Evolutionary conservation across 352 stramenopile species (phyloP), one percentile per base, ranked within the genome.

Genomic region (Pythium scleroteichum): DNA sequence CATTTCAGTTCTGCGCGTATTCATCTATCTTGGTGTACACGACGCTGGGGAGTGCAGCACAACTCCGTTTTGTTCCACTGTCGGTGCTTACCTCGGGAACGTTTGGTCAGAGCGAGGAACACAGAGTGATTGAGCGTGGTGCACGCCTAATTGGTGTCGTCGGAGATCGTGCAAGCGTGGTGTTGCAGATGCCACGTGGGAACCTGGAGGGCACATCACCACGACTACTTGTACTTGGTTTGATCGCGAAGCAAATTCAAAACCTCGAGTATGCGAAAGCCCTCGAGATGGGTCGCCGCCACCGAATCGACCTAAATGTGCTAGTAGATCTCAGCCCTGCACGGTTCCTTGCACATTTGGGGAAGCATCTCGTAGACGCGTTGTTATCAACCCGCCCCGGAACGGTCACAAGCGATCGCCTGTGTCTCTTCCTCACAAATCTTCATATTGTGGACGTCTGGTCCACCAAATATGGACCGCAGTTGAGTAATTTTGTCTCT

Each of bases 401-500:
- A 40, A 45, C 47, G 27, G 52, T 90, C 17, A 77, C 62, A 6
- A 89, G 76, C 59, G 84, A 93, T 44, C 68, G 84, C 16, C 57
- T 93, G 3, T 87, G 84, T 51, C 59, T 93, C 23, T 90, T 93
- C 51, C 66, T 90, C 58, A 93, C 84, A 12, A 93, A 81, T 38
- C 35, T 93, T 6, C 84, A 93, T 47, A 49, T 75, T 2, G 67
- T 89, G 8, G 67, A 93, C 46, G 75, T 91, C 17, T 93, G 84
- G 77, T 54, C n/a, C 3, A 80, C 78, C 14, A 93, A 93, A 60
- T 93, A 89, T 54, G 54, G 59, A 14, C 66, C 65, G 4, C 61
- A 76, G 24, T 59, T 83, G 3, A 62, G 52, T 0, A 68, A 72
- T 7, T 85, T 87, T 48, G 22, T 59, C 9, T 39, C 13, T 6